A percentile compares a stretch with the other conserved stretches of the same genome.
Evolutionary conservation across 177 flowering plant genomes (phyloP).

Genomic region (Tripterygium wilfordii): DNA sequence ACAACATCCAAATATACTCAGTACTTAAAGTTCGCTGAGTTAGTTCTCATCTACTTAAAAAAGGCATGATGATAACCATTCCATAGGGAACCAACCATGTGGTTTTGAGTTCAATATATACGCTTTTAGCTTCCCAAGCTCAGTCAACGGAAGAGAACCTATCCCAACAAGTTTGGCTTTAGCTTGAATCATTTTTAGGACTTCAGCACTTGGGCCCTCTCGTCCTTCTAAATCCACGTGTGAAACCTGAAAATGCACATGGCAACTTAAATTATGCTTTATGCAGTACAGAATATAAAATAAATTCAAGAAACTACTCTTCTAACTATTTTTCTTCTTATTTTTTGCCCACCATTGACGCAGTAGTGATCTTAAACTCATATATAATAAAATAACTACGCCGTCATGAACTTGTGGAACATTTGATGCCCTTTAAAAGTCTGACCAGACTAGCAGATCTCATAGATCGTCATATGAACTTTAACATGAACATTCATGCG

Average conservation of each 20-base stretch:
- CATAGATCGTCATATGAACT: no score
- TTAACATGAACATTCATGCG: no score
- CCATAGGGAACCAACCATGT: slow-evolving; percentile 56
- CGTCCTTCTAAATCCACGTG: slow-evolving; percentile 22
- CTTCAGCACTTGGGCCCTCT: slow-evolving; percentile 18
- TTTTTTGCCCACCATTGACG: no score
- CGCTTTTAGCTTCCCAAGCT: slow-evolving; percentile 54
- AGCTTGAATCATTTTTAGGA: slow-evolving; percentile 48
- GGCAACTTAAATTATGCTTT: neutral
- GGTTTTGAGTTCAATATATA: slow-evolving; percentile 46
- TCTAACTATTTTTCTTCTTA: no score
- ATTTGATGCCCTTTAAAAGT: no score
- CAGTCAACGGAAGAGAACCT: slow-evolving; percentile 54
- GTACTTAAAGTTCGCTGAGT: neutral
- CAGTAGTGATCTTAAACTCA: no score
- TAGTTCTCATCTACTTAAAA: neutral
- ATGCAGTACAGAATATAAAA: neutral
- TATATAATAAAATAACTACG: no score
- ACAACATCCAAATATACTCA: neutral
- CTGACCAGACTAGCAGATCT: no score
- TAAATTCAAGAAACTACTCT: neutral
- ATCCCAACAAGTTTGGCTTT: slow-evolving; percentile 54
- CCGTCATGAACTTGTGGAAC: no score
- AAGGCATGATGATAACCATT: no score
- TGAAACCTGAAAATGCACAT: slow-evolving; percentile 34